These are phyloP conservation scores for Colletotrichum liaoningense DNA, from an alignment of 2,329 filamentous ascomycete genomes.

Conservation along the genomic window DNA sequence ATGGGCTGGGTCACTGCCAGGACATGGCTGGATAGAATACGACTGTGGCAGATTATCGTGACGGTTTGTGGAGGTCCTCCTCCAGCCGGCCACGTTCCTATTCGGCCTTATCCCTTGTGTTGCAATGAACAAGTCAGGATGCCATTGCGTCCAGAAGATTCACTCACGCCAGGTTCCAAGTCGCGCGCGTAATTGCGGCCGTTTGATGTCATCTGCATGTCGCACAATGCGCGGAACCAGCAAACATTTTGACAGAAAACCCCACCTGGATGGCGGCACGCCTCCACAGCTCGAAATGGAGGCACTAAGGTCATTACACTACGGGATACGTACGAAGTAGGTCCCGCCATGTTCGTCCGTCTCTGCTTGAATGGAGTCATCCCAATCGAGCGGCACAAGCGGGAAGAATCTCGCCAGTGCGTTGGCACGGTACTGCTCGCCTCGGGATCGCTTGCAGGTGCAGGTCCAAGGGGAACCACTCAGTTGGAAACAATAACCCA, in stretches of 20 bases:
- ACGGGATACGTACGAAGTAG: background rate
- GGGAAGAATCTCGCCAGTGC: conserved; percentile 15
- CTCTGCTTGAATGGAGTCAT: background rate
- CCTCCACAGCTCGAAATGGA: background rate
- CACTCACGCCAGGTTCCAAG: background rate
- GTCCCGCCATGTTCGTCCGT: background rate
- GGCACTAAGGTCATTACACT: background rate
- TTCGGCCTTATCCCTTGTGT: background rate
- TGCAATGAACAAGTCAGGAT: background rate
- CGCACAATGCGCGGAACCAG: background rate
- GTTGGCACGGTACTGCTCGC: conserved; percentile 4
- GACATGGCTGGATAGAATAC: background rate
- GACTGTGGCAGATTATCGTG: background rate
- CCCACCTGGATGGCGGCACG: background rate
- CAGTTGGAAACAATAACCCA: background rate
- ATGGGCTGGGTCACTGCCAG: background rate
- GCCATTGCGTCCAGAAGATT: background rate
- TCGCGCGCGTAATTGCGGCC: background rate
- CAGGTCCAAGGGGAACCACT: conserved; percentile 6
- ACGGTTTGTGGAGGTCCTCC: background rate
- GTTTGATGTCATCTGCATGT: background rate
- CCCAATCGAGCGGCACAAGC: conserved; percentile 21
- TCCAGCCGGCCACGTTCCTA: background rate
- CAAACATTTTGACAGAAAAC: background rate
- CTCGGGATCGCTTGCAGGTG: conserved; percentile 20